Base-by-base conservation (phyloP, 73 alveolate species). In the Paramecium tetraurelia region DNA sequence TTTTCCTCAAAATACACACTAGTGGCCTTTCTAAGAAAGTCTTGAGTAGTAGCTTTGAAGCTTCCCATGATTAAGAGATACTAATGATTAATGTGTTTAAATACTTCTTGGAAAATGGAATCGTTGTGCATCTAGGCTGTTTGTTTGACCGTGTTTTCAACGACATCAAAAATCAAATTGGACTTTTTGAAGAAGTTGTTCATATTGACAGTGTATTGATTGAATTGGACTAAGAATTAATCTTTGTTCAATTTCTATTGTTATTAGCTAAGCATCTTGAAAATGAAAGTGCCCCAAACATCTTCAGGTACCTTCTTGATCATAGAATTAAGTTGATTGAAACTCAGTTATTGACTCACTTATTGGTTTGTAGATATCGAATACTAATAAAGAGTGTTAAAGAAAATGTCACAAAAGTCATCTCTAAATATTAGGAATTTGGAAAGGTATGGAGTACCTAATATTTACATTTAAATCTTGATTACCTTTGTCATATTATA, bases 391-490 rank as follows among this genome's bases (percentile, higher is more conserved):
- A 80, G 41, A 14, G 90, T 80, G 18, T 46, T 46, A 44, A 80
- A 80, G 41, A 80, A 44, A 2, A 40, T 21, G 10, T 80, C 90
- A 80, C 90, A 24, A 80, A 80, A 80, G 27, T 80, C 90, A 44
- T 80, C 90, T 48, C 90, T 80, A 29, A 80, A 80, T 11, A 80
- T 21, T 46, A 80, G 38, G 76, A 80, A 80, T 80, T 80, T 80
- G 33, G 90, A 80, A 80, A 80, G 90, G 22, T 27, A 80, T 44
- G 44, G 5, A 0, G 57, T 46, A 48, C 90, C 90, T 80, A 44
- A 24, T 16, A 40, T 16, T 12, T 1, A 40, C 0, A 80, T 44
- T 20, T 5, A 24, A n/a, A 18, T 40, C 16, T 4, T n/a, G 29
- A 43, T 9, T 80, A 80, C 90, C 75, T 46, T 41, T 31, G 21